Base-by-base conservation (phyloP, 2,329 filamentous ascomycete genomes). In the Colletotrichum filicis region DNA sequence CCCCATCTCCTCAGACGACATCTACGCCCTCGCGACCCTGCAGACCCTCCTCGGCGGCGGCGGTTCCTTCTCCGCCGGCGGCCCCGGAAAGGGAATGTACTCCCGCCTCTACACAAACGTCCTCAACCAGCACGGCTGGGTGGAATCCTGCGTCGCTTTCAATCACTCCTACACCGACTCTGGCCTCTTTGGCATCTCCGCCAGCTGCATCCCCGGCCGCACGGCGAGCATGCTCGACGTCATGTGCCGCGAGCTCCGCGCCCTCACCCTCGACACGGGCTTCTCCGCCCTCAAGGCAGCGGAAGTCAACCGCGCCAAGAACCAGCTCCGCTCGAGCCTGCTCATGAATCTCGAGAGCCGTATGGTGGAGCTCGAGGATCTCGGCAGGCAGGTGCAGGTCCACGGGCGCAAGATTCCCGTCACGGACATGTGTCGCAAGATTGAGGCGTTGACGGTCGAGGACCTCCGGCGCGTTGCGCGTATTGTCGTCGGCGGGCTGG, bases 1-100 rank as follows among this genome's bases (percentile, higher is more conserved):
- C 1, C 95, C 96, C 65, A 97, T 99, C 79, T 92, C 91, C 26
- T 96, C 94, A 3, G 92, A 94, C 14, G 96, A 98, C 81, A 98
- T 99, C 79, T 99, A 98, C 85, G 95, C 97, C 22, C 92, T 98
- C 57, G 97, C 97, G 7, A 98, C 96, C 0, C 88, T 99, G 1
- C 97, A 98, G 83, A 98, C 95, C 1, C 92, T 99, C 11, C 94
- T 99, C 42, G 97, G 97, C 71, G 97, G 97, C 60, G 97, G 97
- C 61, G 97, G 97, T 28, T 98, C 95, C 68, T 99, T 99, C 86
- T 97, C 94, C 19, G 97, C 97, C 66, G 97, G 97, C 78, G 97
- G 97, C 0, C 97, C 97, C 5, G 97, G 97, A 66, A 99, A 99
- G 87, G 97, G 97, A 82, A 99, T 99, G 97, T 98, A 98, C 87